Evolutionary conservation across 2,329 filamentous ascomycete genomes (phyloP).

Genomic region (Chaetomium globosum): DNA sequence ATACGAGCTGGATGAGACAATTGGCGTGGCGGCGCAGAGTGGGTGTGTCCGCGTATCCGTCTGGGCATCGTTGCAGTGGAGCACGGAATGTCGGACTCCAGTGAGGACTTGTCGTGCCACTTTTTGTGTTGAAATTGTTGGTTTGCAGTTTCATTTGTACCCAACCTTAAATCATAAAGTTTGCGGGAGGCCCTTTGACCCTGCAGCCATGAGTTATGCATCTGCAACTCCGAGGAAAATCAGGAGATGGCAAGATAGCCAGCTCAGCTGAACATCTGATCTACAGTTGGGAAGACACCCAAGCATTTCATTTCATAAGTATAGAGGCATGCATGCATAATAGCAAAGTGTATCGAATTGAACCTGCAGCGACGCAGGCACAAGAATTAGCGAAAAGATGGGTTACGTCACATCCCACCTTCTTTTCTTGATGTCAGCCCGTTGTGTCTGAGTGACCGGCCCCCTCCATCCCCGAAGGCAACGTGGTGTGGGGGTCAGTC

Average conservation of each 20-base stretch:
- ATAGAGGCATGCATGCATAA: not conserved
- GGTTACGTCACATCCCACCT: constrained; percentile 17
- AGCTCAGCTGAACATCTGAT: not conserved
- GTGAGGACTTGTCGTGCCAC: constrained; percentile 5
- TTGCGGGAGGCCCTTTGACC: not conserved
- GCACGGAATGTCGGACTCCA: constrained; percentile 8
- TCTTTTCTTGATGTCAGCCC: constrained; percentile 1
- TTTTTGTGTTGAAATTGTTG: not conserved
- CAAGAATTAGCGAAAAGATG: not conserved
- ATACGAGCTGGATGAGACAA: constrained; percentile 31
- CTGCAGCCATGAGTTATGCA: not conserved
- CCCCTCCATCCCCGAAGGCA: not conserved
- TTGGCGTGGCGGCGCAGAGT: constrained; percentile 14
- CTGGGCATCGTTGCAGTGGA: constrained; percentile 1
- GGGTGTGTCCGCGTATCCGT: constrained; percentile 17
- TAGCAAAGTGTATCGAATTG: not conserved
- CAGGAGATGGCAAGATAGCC: not conserved
- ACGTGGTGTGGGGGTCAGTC: not conserved
- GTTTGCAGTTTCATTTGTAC: not conserved
- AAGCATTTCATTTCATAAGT: not conserved
- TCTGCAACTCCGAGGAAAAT: not conserved
- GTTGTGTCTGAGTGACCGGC: too few species aligned
- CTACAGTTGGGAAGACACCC: not conserved
- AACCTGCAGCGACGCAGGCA: not conserved
- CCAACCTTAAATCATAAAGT: constrained; percentile 2